Evolutionary conservation across 2,329 filamentous ascomycete species (phyloP).

Genomic region (Colletotrichum noveboracense): DNA sequence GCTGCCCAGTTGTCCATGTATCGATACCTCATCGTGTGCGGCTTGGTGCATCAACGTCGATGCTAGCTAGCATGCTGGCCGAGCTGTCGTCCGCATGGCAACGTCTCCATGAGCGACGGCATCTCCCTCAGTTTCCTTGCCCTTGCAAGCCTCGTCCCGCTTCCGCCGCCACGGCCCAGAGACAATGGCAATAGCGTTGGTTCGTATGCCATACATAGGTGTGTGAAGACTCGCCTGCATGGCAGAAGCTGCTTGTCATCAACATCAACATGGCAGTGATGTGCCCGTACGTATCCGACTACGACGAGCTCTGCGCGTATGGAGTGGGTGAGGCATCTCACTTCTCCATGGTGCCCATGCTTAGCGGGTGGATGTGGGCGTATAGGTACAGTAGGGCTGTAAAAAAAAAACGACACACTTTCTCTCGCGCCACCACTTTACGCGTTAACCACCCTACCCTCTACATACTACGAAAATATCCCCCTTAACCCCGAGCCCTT

Average conservation of each 20-base stretch:
- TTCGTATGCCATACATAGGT: neutral
- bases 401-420: too few species aligned
- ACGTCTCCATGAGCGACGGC: neutral
- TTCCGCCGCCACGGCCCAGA: neutral
- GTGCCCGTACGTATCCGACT: neutral
- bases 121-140: neutral
- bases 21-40: conserved; percentile 28
- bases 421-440: too few species aligned
- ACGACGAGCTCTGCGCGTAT: neutral
- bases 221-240: neutral
- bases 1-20: conserved; percentile 42
- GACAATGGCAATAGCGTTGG: neutral
- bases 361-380: neutral
- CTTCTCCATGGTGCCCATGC: neutral
- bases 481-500: too few species aligned
- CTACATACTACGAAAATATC: too few species aligned
- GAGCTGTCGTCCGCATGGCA: conserved; percentile 13
- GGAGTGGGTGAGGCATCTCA: neutral
- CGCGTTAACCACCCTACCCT: too few species aligned
- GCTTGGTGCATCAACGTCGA: neutral
- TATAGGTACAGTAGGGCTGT: neutral
- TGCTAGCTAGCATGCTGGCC: neutral
- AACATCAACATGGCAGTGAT: neutral
- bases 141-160: neutral
- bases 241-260: neutral